Evolutionary conservation across 2,329 filamentous ascomycete genomes (phyloP).

Genomic region (Xylariaceae sp.): DNA sequence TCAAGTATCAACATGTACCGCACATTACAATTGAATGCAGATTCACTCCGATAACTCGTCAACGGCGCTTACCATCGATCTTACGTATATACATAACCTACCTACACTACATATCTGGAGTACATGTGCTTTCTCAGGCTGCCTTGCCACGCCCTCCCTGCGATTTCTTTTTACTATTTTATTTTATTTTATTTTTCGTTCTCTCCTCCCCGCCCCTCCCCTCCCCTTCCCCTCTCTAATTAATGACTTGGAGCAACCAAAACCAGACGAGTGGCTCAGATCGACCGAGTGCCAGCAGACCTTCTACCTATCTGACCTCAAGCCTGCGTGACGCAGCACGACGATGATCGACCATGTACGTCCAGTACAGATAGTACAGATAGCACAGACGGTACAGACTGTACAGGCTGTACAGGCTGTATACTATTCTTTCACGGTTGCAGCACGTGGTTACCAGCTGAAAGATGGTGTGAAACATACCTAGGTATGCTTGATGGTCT

Average conservation of each 20-base stretch:
- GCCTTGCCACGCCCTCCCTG: neutral
- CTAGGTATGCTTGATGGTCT: conserved; percentile 1
- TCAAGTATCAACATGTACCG: too few species aligned
- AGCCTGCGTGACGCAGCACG: neutral
- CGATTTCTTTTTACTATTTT: neutral
- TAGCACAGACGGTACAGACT: too few species aligned
- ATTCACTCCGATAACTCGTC: neutral
- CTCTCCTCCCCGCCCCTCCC: neutral
- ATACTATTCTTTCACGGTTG: too few species aligned
- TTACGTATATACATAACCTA: too few species aligned
- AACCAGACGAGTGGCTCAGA: neutral
- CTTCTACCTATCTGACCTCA: conserved; percentile 1
- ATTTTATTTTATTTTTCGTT: neutral
- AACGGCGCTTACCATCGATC: neutral
- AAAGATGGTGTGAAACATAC: neutral
- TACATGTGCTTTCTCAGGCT: neutral
- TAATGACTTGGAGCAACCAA: neutral
- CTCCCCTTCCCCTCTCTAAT: neutral
- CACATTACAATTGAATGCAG: too few species aligned
- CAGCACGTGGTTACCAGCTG: neutral
- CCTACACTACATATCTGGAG: neutral
- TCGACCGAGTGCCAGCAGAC: conserved; percentile 1
- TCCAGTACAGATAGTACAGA: neutral
- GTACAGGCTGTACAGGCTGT: too few species aligned
- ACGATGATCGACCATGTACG: neutral